Evolutionary conservation across 139 green algal genomes (phyloP), one percentile per base, ranked within the genome.

Genomic region (Ettlia oleoabundans): DNA sequence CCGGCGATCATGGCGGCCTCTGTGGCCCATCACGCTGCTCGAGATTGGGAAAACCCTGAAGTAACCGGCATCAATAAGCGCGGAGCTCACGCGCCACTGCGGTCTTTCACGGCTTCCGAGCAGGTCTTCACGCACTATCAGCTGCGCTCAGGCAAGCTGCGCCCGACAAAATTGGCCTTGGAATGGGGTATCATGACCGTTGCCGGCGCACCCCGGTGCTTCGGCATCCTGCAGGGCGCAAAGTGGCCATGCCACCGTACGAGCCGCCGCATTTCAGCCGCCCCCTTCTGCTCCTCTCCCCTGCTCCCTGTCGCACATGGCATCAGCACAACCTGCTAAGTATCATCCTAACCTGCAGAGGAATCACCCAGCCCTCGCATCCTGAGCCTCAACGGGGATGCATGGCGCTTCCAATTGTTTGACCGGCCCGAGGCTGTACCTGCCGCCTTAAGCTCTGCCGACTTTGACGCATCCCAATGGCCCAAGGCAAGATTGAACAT

Each of bases 11-110:
- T n/a, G n/a, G n/a, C n/a, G n/a, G n/a, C n/a, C n/a, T n/a, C n/a
- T n/a, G n/a, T n/a, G n/a, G n/a, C n/a, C n/a, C n/a, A n/a, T n/a
- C 47, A 58, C 47, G 47, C 40, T 1, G 70, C 73, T 8, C 78
- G 76, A 3, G 89, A 95, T 53, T 97, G 92, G 92, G 89, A 97
- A 82, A 94, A 95, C 51, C 94, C 94, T 0, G 42, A 76, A 0
- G 76, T 94, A 0, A 90, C 90, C 33, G 86, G 83, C 24, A 90
- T 94, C 37, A 96, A 97, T 85, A 93, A 92, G 38, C 72, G 89
- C 1, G 22, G 35, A 0, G 40, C 85, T 0, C 95, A 97, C 62
- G 89, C 89, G 3, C 87, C 90, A 1, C 83, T 97, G 33, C 74
- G 88, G 0, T 94, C 92, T 24, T 92, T 90, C 40, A 77, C 40